Conservation (phyloP, 768 basidiomycete species). For the Cubamyces lactineus region DNA sequence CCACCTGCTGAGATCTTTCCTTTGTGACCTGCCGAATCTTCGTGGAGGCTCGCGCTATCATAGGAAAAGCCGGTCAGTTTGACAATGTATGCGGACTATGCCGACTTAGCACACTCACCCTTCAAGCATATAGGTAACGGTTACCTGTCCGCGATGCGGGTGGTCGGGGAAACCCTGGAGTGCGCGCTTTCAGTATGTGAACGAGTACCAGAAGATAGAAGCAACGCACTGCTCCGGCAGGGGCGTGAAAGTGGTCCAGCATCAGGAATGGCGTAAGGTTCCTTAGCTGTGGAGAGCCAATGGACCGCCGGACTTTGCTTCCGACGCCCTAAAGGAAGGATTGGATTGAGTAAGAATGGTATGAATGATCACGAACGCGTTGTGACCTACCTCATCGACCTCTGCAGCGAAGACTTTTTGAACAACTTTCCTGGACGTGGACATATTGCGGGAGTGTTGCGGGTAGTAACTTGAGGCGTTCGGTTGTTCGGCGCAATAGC, state of each 20-base stretch:
- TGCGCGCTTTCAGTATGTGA: not conserved
- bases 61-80: slow-evolving; percentile 6
- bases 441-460: slow-evolving; percentile 29
- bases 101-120: slow-evolving; percentile 49
- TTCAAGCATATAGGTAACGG: slow-evolving; percentile 87
- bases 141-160: slow-evolving; percentile 89
- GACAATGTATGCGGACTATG: not conserved
- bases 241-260: slow-evolving; percentile 81
- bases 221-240: slow-evolving; percentile 63
- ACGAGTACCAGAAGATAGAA: not conserved
- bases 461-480: not conserved
- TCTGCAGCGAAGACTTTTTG: slow-evolving; percentile 81
- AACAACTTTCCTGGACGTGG: slow-evolving; percentile 66
- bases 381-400: slow-evolving; percentile 58
- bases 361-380: too few relatives aligned
- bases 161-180: slow-evolving; percentile 87
- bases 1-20: slow-evolving; percentile 80
- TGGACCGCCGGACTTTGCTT: slow-evolving; percentile 82
- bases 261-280: slow-evolving; percentile 93
- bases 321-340: slow-evolving; percentile 63
- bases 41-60: slow-evolving; percentile 70
- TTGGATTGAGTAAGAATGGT: not conserved
- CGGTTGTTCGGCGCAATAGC: too few relatives aligned
- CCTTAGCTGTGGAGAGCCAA: slow-evolving; percentile 71
- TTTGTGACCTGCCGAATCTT: slow-evolving; percentile 88